Percentiles rank a stretch among this genome's conserved stretches.
phyloP scores from a whole-genome alignment of 1,284 basidiomycete genomes.

The Trichosporon sp. region DNA sequence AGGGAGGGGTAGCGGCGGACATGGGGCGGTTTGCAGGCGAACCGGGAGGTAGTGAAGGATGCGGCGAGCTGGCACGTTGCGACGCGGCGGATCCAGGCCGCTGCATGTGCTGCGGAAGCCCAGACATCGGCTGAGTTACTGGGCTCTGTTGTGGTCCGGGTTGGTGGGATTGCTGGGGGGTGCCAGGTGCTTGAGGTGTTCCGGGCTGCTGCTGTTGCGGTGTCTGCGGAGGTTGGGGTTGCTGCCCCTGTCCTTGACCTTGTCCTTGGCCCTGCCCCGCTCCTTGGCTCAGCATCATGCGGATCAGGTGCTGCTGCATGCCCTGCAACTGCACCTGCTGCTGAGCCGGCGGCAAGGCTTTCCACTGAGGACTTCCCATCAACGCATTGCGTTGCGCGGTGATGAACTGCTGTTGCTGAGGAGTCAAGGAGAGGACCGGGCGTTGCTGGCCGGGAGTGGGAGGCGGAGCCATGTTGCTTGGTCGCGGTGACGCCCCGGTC shows the following conservation, averaged over 20 bases:
- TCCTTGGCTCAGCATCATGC: constrained; percentile 23
- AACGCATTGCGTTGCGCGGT: constrained; percentile 22
- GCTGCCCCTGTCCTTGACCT: constrained; percentile 27
- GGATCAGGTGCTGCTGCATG: constrained; percentile 32
- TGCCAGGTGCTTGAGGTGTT: neutral
- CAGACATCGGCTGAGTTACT: constrained; percentile 23
- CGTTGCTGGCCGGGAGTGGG: constrained; percentile 2
- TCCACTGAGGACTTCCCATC: constrained; percentile 27
- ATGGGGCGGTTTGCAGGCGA: constrained; percentile 14
- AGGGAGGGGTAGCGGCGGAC: constrained; percentile 11
- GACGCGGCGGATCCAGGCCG: constrained; percentile 41
- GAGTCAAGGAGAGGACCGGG: constrained; percentile 19
- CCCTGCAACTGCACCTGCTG: constrained; percentile 35
- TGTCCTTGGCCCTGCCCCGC: constrained; percentile 18
- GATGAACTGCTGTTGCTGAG: constrained; percentile 38
- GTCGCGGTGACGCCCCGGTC: constrained; percentile 19
- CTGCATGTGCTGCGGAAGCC: constrained; percentile 43
- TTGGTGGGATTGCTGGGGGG: constrained; percentile 25
- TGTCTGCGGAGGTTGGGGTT: constrained; percentile 24
- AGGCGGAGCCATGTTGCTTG: constrained; percentile 14
- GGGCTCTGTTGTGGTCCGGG: constrained; percentile 28
- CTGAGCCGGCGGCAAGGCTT: constrained; percentile 31
- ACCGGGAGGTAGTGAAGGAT: constrained; percentile 22
- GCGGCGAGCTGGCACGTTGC: constrained; percentile 35
- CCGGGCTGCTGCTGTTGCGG: constrained; percentile 25